phyloP scores from a whole-genome alignment of 208 protist species.

The Vickermania ingenoplastis region DNA sequence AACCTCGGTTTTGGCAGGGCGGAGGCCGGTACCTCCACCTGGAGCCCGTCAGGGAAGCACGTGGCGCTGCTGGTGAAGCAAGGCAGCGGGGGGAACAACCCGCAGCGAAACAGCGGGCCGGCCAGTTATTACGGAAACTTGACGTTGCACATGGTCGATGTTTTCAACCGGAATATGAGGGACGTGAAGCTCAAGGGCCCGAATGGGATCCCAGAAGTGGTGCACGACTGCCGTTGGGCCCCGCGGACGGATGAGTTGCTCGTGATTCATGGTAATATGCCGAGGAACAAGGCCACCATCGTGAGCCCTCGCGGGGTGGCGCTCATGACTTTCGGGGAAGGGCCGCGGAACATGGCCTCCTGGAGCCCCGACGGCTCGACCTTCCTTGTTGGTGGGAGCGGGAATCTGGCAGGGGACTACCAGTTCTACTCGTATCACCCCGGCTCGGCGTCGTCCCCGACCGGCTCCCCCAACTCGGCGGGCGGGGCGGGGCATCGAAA shows the following conservation, averaged over 20 bases:
- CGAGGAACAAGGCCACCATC: conserved; percentile 81
- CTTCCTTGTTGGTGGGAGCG: conserved; percentile 78
- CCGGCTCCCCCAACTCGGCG: neutral
- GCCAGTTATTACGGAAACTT: conserved; percentile 88
- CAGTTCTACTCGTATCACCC: conserved; percentile 42
- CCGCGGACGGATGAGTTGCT: conserved; percentile 71
- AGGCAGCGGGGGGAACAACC: conserved; percentile 3
- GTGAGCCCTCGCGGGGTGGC: conserved; percentile 66
- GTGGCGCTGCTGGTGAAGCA: conserved; percentile 57
- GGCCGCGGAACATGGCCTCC: conserved; percentile 68
- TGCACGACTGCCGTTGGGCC: conserved; percentile 85
- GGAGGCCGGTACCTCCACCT: conserved; percentile 50
- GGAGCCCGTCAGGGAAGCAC: conserved; percentile 56
- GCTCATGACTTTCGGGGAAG: conserved; percentile 80
- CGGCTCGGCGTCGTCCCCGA: neutral
- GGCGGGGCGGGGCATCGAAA: conserved; percentile 4
- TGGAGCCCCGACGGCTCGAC: conserved; percentile 66
- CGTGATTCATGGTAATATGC: conserved; percentile 85
- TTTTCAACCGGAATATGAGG: conserved; percentile 35
- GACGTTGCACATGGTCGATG: conserved; percentile 68
- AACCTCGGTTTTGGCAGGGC: conserved; percentile 54
- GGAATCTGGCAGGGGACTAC: conserved; percentile 84
- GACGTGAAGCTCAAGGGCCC: conserved; percentile 58
- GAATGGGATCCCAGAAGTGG: conserved; percentile 22
- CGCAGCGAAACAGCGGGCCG: conserved; percentile 70